A percentile compares a stretch with the other conserved stretches of the same genome.
These are phyloP conservation scores for Phytomonas francai DNA, from an alignment of 208 protist species.

Conservation along the genomic window DNA sequence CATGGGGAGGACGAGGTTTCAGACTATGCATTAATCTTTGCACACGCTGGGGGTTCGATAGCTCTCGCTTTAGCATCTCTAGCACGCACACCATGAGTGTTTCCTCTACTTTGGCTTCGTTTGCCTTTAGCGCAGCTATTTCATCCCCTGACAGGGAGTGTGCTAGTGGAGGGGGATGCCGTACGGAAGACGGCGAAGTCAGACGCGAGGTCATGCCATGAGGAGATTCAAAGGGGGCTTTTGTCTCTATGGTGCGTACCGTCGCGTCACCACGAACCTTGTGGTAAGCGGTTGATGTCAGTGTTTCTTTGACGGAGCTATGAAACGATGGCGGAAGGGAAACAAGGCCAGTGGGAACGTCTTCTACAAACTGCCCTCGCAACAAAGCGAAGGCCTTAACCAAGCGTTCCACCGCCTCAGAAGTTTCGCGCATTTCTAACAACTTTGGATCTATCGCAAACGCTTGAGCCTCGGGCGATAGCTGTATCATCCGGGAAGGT, in stretches of 20 bases:
- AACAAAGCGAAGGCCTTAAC: constrained; percentile 73
- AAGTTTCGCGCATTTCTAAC: constrained; percentile 66
- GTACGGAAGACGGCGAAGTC: not conserved
- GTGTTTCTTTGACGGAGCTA: not conserved
- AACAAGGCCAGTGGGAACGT: not conserved
- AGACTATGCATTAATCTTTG: constrained; percentile 7
- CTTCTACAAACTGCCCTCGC: constrained; percentile 28
- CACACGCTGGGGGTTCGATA: not conserved
- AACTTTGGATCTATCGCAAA: constrained; percentile 14
- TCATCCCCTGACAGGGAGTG: constrained; percentile 5
- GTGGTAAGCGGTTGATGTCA: not conserved
- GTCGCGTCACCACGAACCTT: not conserved
- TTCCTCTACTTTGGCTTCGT: constrained; percentile 21
- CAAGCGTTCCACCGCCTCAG: constrained; percentile 76
- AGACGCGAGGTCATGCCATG: not conserved
- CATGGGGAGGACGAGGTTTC: constrained; percentile 17
- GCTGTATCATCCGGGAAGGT: constrained; percentile 15
- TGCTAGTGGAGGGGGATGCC: not conserved
- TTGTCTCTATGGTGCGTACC: not conserved
- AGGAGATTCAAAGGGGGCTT: not conserved
- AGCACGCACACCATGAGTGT: constrained; percentile 20
- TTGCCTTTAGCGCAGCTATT: constrained; percentile 2
- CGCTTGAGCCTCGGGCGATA: constrained; percentile 16
- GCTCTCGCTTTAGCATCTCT: constrained; percentile 14
- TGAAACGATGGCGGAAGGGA: not conserved